Conservation (phyloP, 345 rosid genomes). For the Hibiscus mutabilis region DNA sequence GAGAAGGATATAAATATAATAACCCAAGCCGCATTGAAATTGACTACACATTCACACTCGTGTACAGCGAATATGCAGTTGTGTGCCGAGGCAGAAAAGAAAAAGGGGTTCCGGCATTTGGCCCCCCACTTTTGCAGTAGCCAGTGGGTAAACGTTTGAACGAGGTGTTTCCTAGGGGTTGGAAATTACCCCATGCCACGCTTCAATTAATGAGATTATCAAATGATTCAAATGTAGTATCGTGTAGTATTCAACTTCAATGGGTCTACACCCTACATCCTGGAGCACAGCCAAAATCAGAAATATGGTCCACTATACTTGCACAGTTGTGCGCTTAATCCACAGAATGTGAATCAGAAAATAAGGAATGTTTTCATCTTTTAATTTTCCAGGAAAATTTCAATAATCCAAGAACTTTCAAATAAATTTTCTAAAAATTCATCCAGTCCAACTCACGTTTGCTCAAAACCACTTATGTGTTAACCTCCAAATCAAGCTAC, state of each 20-base stretch:
- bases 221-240: not conserved
- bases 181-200: not conserved
- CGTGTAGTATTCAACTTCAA: not conserved
- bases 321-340: not conserved
- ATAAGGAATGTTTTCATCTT: not conserved
- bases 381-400: not conserved
- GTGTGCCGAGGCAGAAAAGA: not conserved
- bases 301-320: too few species aligned
- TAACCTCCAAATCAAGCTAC: slow-evolving; percentile 21
- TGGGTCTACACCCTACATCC: not conserved
- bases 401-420: not conserved
- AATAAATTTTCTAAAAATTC: slow-evolving; percentile 7
- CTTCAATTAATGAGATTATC: not conserved
- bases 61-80: not conserved
- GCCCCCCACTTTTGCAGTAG: not conserved
- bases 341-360: not conserved
- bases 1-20: not conserved
- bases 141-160: not conserved
- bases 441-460: not conserved
- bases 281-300: too few species aligned
- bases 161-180: not conserved
- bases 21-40: not conserved
- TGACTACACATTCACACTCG: not conserved
- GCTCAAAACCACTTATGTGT: not conserved
- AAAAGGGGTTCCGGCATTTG: not conserved